These are phyloP conservation scores for Obelidium mucronatum DNA, from an alignment of 192 early-diverging fungal genomes.

Conservation along the genomic window DNA sequence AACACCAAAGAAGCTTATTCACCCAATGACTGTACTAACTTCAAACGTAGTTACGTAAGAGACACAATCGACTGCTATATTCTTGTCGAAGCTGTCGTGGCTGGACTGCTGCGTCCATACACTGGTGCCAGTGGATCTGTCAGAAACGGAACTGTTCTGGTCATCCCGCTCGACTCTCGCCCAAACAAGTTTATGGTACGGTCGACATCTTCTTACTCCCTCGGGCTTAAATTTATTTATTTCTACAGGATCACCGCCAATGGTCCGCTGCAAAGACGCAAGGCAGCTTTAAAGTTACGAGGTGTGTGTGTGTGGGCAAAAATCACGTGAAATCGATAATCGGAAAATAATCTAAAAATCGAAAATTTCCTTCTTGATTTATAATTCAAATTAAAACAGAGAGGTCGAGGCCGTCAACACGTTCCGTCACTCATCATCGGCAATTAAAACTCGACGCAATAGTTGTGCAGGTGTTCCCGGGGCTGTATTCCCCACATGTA, in stretches of 20 bases:
- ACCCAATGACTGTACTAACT: too few relatives aligned
- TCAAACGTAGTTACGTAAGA: neutral
- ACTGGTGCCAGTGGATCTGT: neutral
- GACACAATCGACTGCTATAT: neutral
- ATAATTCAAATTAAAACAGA: neutral
- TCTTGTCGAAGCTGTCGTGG: neutral
- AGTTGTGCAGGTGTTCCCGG: neutral
- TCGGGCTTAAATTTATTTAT: neutral
- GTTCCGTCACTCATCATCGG: neutral
- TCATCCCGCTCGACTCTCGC: neutral
- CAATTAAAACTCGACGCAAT: neutral
- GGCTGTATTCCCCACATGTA: neutral
- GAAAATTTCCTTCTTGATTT: too few relatives aligned
- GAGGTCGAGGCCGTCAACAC: neutral
- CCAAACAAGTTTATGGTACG: neutral
- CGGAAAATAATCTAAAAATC: too few relatives aligned
- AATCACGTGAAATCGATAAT: neutral
- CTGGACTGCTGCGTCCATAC: neutral
- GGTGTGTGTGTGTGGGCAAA: neutral
- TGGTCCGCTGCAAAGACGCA: neutral
- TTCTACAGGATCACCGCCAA: neutral
- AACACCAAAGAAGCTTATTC: too few relatives aligned
- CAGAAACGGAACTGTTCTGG: neutral
- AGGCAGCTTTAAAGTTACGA: neutral
- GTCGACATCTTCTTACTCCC: neutral